These are phyloP conservation scores for Purpureocillium lavendulum DNA, from an alignment of 2,329 filamentous ascomycete genomes.

Conservation along the genomic window DNA sequence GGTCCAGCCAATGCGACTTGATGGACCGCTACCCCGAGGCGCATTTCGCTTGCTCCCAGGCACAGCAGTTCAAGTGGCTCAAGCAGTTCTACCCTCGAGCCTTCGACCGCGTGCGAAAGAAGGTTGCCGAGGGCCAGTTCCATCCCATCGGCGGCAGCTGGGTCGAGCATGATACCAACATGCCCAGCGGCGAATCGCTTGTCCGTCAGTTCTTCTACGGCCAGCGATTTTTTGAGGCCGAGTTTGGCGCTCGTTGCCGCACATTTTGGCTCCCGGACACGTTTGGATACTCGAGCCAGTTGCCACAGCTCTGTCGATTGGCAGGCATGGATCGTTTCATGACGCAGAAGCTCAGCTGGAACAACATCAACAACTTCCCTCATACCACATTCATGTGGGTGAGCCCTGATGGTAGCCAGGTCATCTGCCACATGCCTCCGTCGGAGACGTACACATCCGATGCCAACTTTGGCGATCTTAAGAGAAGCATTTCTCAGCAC, in stretches of 20 bases:
- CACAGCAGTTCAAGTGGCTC: constrained; percentile 97
- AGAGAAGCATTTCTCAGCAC: constrained; percentile 80
- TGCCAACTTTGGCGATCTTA: constrained; percentile 91
- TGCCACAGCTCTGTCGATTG: constrained; percentile 86
- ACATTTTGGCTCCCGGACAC: constrained; percentile 99
- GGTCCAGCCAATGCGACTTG: constrained; percentile 93
- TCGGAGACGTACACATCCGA: constrained; percentile 92
- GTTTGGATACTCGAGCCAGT: constrained; percentile 92
- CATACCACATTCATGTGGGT: constrained; percentile 99
- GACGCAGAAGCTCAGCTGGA: constrained; percentile 98
- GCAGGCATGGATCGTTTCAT: constrained; percentile 97
- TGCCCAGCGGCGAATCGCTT: constrained; percentile 91
- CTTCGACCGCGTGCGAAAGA: constrained; percentile 83
- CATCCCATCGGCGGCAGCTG: constrained; percentile 95
- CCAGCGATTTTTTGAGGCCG: constrained; percentile 87
- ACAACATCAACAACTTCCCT: constrained; percentile 98
- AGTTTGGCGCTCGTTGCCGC: constrained; percentile 78
- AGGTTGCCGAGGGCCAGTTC: constrained; percentile 85
- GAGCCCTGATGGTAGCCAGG: constrained; percentile 86
- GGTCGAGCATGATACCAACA: constrained; percentile 98
- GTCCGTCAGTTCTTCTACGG: constrained; percentile 93
- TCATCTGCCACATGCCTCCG: constrained; percentile 95
- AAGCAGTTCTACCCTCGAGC: constrained; percentile 81
- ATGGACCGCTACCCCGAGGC: constrained; percentile 94
- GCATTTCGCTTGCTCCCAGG: constrained; percentile 85